Evolutionary conservation across 2,329 filamentous ascomycete species (phyloP), one percentile per base, ranked within the genome.

Genomic region (Zymoseptoria crescenta): DNA sequence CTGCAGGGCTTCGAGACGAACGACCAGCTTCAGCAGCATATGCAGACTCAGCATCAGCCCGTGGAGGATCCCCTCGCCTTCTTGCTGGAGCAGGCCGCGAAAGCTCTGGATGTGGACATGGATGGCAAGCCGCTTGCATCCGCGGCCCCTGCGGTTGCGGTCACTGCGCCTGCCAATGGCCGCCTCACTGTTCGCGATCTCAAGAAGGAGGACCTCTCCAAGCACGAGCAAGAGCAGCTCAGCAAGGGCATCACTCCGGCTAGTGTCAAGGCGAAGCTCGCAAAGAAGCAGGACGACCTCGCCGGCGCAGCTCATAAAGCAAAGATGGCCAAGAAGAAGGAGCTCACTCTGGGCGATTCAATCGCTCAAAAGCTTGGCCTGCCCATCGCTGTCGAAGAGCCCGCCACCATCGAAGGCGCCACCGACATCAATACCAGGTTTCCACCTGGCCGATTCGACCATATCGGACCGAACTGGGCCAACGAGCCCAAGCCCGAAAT

Each of bases 1-100:
- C 72, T 78, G 56, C 78, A 77, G 59, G 83, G 83, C 3, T 85
- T 85, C 60, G 72, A 78, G 5, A 81, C 77, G 1, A 62, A 66
- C 48, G 63, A 62, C 27, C 64, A 65, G 55, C 72, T 86, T 56
- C 78, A 82, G 35, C 77, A 78, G 48, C 84, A 87, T 63, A 69
- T 78, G 27, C 77, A 77, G 54, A 78, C 81, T 21, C 74, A 72
- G 19, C 84, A 86, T 69, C 77, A 78, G 62, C 72, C 73, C 54
- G 76, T 85, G 45, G 80, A 77, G 4, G 76, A 86, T 67, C 79
- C 82, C 30, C 71, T 85, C 29, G 74, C 79, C n/a, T 87, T 79
- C 67, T 77, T 80, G 27, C 65, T 85, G 6, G 79, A 82, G 6
- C 80, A 77, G 49, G 75, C 83, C 62, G 77, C 77, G 13, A 76